These are phyloP conservation scores for Didymella pomorum DNA, from an alignment of 2,329 filamentous ascomycete species.

Conservation along the genomic window DNA sequence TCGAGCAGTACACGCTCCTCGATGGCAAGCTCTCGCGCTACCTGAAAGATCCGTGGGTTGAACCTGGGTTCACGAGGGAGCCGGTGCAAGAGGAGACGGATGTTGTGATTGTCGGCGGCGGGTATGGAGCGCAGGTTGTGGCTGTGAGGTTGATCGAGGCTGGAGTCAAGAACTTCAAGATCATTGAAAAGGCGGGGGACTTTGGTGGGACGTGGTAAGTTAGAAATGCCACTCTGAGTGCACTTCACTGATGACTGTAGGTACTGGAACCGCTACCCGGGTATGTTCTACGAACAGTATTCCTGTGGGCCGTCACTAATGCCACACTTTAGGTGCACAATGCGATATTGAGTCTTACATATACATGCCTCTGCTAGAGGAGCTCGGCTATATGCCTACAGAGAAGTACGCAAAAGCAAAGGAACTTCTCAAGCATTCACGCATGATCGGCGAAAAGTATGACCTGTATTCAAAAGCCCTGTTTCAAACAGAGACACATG, in stretches of 20 bases:
- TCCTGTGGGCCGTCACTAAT: too few species aligned
- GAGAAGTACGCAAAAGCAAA: constrained; percentile 57
- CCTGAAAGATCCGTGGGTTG: constrained; percentile 41
- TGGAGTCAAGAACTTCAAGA: constrained; percentile 51
- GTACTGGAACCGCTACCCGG: constrained; percentile 55
- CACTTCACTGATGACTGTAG: constrained; percentile 10
- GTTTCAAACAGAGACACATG: constrained; percentile 57
- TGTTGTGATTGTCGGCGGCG: constrained; percentile 54
- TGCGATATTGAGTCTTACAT: constrained; percentile 44
- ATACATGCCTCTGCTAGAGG: constrained; percentile 41
- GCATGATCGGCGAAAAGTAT: constrained; percentile 56
- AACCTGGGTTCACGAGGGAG: constrained; percentile 35
- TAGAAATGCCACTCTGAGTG: not conserved
- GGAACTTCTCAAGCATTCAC: constrained; percentile 59
- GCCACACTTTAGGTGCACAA: constrained; percentile 26
- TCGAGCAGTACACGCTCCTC: constrained; percentile 40
- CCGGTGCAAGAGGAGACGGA: constrained; percentile 40
- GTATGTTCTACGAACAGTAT: not conserved
- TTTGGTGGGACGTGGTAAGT: constrained; percentile 58
- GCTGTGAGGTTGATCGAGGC: constrained; percentile 52
- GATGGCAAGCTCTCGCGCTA: constrained; percentile 38
- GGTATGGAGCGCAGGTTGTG: constrained; percentile 55
- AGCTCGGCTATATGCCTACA: constrained; percentile 61
- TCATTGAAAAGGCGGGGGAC: constrained; percentile 57
- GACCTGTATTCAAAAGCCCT: constrained; percentile 54